Evolutionary conservation across 129 eudicot genomes (phyloP).

Genomic region (Artemisia tridentata): DNA sequence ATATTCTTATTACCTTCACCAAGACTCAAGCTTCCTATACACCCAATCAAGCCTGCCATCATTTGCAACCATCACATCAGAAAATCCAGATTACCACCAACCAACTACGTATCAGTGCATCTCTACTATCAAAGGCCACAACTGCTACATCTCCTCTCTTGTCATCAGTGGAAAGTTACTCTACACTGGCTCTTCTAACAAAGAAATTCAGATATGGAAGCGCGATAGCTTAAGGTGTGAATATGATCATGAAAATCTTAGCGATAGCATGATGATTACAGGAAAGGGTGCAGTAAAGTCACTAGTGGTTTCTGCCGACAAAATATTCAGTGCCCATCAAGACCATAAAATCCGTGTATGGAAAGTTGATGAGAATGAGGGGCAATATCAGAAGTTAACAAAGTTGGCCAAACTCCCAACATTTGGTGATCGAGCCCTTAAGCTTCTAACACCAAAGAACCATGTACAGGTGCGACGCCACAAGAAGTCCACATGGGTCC

Average conservation of each 20-base stretch:
- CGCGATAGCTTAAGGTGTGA: slow-evolving; percentile 36
- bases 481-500: slow-evolving; percentile 66
- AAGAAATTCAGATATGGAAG: slow-evolving; percentile 52
- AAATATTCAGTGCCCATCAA: slow-evolving; percentile 64
- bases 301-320: slow-evolving; percentile 40
- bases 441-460: slow-evolving; percentile 46
- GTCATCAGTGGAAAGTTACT: slow-evolving; percentile 49
- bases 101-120: slow-evolving; percentile 42
- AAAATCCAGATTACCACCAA: slow-evolving; percentile 25
- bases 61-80: slow-evolving; percentile 32
- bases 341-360: slow-evolving; percentile 64
- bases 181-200: slow-evolving; percentile 65
- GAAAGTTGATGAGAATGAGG: slow-evolving; percentile 40
- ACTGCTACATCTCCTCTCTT: slow-evolving; percentile 67
- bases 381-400: slow-evolving; percentile 31
- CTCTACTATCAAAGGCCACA: slow-evolving; percentile 50
- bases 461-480: slow-evolving; percentile 50
- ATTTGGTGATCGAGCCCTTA: slow-evolving; percentile 49
- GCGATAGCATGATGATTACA: slow-evolving; percentile 27
- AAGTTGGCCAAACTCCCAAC: slow-evolving; percentile 66
- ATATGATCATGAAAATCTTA: slow-evolving; percentile 29
- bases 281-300: slow-evolving; percentile 67
- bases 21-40: slow-evolving; percentile 35
- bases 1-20: slow-evolving; percentile 27
- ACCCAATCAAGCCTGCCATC: slow-evolving; percentile 35